phyloP scores from a whole-genome alignment of 2,329 filamentous ascomycete genomes.

The Thielaviopsis euricoi region DNA sequence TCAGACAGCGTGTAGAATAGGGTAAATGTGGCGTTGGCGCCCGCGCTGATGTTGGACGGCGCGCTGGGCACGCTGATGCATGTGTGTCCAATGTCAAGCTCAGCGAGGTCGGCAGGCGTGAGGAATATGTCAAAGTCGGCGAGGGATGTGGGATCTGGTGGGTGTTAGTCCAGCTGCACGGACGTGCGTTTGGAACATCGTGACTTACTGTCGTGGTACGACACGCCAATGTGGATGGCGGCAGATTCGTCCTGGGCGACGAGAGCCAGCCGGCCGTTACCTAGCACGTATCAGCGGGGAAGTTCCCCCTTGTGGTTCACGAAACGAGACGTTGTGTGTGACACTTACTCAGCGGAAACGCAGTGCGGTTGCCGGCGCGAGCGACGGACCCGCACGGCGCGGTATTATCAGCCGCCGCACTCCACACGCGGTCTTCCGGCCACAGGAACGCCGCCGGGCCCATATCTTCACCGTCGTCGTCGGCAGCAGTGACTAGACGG shows the following conservation, averaged over 20 bases:
- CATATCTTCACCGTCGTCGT: conserved; percentile 18
- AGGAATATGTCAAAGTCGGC: conserved; percentile 26
- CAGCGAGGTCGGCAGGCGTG: conserved; percentile 19
- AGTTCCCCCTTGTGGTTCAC: too few species aligned
- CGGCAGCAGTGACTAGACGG: conserved; percentile 10
- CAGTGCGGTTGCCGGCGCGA: conserved; percentile 31
- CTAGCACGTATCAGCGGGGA: conserved; percentile 19
- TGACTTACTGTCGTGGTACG: conserved; percentile 30
- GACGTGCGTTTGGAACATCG: too few species aligned
- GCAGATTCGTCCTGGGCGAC: conserved; percentile 41
- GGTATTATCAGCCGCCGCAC: conserved; percentile 35
- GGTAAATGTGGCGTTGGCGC: conserved; percentile 31
- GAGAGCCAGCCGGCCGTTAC: conserved; percentile 36
- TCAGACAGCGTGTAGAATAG: conserved; percentile 28
- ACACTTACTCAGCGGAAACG: conserved; percentile 39
- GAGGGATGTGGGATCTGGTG: conserved; percentile 23
- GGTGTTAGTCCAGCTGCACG: too few species aligned
- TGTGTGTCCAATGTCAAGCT: conserved; percentile 28
- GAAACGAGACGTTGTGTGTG: too few species aligned
- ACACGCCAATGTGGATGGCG: conserved; percentile 35
- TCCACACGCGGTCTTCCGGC: conserved; percentile 41
- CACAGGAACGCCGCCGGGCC: conserved; percentile 45
- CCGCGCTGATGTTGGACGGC: conserved; percentile 21
- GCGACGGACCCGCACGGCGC: conserved; percentile 39
- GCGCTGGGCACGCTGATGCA: conserved; percentile 25